Conservation (phyloP, 495 filamentous ascomycete genomes). For the Polyplosphaeria fusca region DNA sequence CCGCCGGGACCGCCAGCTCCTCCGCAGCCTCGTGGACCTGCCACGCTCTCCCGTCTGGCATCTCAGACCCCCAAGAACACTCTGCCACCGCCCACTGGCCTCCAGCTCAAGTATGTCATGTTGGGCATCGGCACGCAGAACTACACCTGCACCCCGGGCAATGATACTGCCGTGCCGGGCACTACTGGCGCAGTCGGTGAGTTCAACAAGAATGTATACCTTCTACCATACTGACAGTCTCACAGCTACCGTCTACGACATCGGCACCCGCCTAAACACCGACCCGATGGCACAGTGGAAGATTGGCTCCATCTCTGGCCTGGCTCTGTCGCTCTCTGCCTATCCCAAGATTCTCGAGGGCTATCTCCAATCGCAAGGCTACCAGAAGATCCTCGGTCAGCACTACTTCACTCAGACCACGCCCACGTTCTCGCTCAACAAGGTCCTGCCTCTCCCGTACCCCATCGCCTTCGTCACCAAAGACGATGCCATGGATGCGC, state of each 20-base stretch:
- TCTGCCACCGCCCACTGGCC: slow-evolving; percentile 16
- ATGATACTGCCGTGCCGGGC: slow-evolving; percentile 16
- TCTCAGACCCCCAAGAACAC: slow-evolving; percentile 11
- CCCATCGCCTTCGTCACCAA: slow-evolving; percentile 26
- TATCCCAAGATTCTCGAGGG: neutral
- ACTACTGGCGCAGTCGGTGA: slow-evolving; percentile 29
- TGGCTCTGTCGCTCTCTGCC: slow-evolving; percentile 18
- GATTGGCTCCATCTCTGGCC: slow-evolving; percentile 24
- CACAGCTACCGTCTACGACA: slow-evolving; percentile 31
- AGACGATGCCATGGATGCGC: slow-evolving; percentile 23
- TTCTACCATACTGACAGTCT: slow-evolving; percentile 1
- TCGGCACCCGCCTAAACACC: slow-evolving; percentile 23
- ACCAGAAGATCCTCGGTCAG: slow-evolving; percentile 25
- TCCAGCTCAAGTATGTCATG: slow-evolving; percentile 30
- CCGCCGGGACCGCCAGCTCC: neutral
- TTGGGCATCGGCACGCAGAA: slow-evolving; percentile 36
- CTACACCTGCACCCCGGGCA: slow-evolving; percentile 30
- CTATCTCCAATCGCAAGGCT: slow-evolving; percentile 18
- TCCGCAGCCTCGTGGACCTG: neutral
- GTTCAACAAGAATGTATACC: too few relatives aligned
- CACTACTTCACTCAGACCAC: slow-evolving; percentile 31
- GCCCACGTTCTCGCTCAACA: slow-evolving; percentile 27
- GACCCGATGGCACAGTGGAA: slow-evolving; percentile 25
- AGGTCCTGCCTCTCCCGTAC: slow-evolving; percentile 14
- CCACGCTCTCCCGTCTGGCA: neutral